Evolutionary conservation across 2,329 filamentous ascomycete genomes (phyloP), one percentile per base, ranked within the genome.

Genomic region (Penicillium decumbens): DNA sequence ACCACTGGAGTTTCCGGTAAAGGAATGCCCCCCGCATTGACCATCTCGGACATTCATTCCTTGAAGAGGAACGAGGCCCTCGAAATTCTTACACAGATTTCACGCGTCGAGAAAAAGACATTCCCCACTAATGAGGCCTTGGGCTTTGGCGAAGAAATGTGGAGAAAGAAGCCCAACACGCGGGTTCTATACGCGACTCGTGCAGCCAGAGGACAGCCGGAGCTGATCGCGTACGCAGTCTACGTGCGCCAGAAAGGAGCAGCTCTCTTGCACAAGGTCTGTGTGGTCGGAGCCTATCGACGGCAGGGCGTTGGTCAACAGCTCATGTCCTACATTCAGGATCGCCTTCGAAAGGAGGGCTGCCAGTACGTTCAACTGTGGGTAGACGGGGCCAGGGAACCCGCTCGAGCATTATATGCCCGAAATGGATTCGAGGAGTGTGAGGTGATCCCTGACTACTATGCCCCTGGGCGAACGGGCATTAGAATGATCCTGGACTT

Each of bases 51-150:
- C 58, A 69, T 72, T 45, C 65, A 71, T 67, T 66, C 67, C 51
- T 63, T 71, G 48, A 54, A 58, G 42, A 65, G 63, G 54, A 56
- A 59, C 41, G 59, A 70, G 47, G 69, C 69, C 43, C 54, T 66
- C 9, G 61, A 67, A 45, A 66, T 69, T 58, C 64, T 72, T 50
- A 50, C 59, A 38, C 65, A 62, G 45, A 67, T 70, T 51, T 52
- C 67, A 50, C 67, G 67, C 51, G 60, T 76, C 33, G 77, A 80
- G 53, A 76, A 72, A 59, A 79, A 75, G 56, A 70, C 70, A 38
- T 79, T 80, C 53, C 74, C 78, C 1, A 62, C 74, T 32, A 77
- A 72, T 56, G 77, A 80, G 63, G 70, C 68, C n/a, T 74, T 79
- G 53, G 61, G 72, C 35, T 79, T 79, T 54, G 66, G 67, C 24